Evolutionary conservation across 441 rosid genomes (phyloP), one percentile per base, ranked within the genome.

Genomic region (Aleurites moluccanus): DNA sequence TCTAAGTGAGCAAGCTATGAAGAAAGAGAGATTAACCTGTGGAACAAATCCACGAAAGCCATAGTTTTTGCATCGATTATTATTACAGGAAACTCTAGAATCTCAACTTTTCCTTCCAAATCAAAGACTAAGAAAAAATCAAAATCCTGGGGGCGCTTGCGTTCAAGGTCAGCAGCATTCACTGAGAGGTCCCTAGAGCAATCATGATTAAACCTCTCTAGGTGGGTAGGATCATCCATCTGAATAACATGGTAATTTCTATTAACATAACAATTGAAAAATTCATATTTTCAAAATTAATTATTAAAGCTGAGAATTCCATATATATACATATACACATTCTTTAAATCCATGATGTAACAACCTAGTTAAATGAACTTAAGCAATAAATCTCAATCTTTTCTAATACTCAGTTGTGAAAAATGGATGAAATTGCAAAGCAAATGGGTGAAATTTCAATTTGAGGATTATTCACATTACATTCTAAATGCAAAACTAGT

Each of bases 61-160:
- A 90, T 81, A 44, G 97, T 86, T 80, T 78, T 89, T 40, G 94
- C 87, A 82, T 92, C 92, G 28, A 95, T 74, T 40, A 95, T 76
- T 64, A 95, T 77, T 38, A 92, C 94, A 40, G 97, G 93, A 78
- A 91, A 95, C 83, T 95, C 99, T 60, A 95, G 97, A 80, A 90
- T 91, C 88, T 95, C 92, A 64, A 88, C 94, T 85, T 90, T 95
- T 64, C 98, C 96, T 75, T 95, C 97, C 83, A 95, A 88, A 88
- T 92, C 98, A 56, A 92, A 86, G 79, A 95, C 96, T 87, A 91
- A 84, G 85, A 90, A 82, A 80, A 81, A 88, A 79, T 95, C 86
- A 73, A 90, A 80, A 57, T 85, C 88, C 75, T 91, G 98, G 50
- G 89, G 79, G 27, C 85, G 77, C 75, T 79, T 80, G 55, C 60